Evolutionary conservation across 768 basidiomycete genomes (phyloP).

Genomic region (Suillus cothurnatus): DNA sequence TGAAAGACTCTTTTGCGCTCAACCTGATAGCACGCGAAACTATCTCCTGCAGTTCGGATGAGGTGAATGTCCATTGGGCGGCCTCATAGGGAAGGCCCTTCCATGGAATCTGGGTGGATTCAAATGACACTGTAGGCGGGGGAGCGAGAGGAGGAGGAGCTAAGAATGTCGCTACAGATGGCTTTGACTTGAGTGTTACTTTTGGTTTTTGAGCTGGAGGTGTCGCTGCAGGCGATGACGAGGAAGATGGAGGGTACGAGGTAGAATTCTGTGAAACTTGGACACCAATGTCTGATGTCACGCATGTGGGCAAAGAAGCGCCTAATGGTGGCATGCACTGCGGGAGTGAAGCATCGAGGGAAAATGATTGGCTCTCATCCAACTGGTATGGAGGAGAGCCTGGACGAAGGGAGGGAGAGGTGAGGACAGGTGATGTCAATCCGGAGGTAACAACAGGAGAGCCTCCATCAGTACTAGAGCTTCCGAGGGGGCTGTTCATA

Average conservation of each 20-base stretch:
- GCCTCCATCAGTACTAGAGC: constrained; percentile 9
- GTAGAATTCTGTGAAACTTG: constrained; percentile 13
- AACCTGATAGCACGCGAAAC: constrained; percentile 72
- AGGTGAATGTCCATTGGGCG: constrained; percentile 63
- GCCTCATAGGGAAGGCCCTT: constrained; percentile 71
- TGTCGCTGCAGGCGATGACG: constrained; percentile 17
- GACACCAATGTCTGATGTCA: constrained; percentile 16
- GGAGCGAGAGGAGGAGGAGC: constrained; percentile 40
- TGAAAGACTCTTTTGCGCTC: constrained; percentile 68
- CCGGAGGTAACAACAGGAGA: constrained; percentile 9
- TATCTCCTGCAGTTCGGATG: constrained; percentile 60
- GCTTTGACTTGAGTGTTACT: constrained; percentile 7
- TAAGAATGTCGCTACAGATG: constrained; percentile 25
- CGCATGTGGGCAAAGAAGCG: background rate
- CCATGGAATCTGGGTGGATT: constrained; percentile 58
- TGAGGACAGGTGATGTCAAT: constrained; percentile 5
- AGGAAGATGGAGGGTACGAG: constrained; percentile 7
- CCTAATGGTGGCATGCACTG: background rate
- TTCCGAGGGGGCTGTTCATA: constrained; percentile 8
- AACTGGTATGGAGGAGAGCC: constrained; percentile 3
- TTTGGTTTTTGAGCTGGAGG: constrained; percentile 15
- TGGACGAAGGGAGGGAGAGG: constrained; percentile 4
- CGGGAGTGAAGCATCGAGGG: constrained; percentile 10
- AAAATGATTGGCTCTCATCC: constrained; percentile 6
- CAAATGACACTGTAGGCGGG: constrained; percentile 58